A percentile compares a stretch with the other conserved stretches of the same genome.
Evolutionary conservation across 2,329 filamentous ascomycete genomes (phyloP).

Genomic region (Fusarium marasasianum): DNA sequence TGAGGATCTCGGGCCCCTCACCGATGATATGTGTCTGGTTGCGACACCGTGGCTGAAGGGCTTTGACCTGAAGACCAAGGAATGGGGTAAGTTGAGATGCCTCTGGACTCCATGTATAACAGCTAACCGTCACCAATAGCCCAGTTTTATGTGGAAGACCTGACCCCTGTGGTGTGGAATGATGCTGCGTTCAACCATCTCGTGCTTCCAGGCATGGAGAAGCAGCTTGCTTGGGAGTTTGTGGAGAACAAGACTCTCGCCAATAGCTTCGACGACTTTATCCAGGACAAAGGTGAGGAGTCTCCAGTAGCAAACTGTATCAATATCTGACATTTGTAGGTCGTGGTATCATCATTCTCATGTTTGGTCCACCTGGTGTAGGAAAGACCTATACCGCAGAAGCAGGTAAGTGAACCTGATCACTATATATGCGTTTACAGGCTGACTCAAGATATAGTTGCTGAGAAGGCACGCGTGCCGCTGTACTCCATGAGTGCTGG

Average conservation of each 20-base stretch:
- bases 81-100: not conserved
- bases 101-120: not conserved
- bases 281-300: slow-evolving; percentile 45
- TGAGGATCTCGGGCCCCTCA: slow-evolving; percentile 42
- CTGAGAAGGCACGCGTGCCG: slow-evolving; percentile 50
- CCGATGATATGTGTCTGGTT: slow-evolving; percentile 49
- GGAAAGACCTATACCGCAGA: slow-evolving; percentile 59
- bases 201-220: slow-evolving; percentile 49
- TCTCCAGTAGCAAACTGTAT: accelerated
- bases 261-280: slow-evolving; percentile 48
- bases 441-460: slow-evolving; percentile 35
- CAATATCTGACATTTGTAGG: not conserved
- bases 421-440: accelerated
- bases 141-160: not conserved
- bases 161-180: slow-evolving; percentile 43
- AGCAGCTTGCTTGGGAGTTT: slow-evolving; percentile 52
- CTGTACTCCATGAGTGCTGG: slow-evolving; percentile 53
- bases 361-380: slow-evolving; percentile 56
- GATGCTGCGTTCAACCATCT: slow-evolving; percentile 50
- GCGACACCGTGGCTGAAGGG: slow-evolving; percentile 50
- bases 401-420: not conserved
- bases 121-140: not conserved
- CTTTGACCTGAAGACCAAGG: slow-evolving; percentile 50
- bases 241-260: slow-evolving; percentile 48
- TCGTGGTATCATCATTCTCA: slow-evolving; percentile 56